phyloP scores from a whole-genome alignment of 306 rosid genomes.

The Trichosanthes truncata region DNA sequence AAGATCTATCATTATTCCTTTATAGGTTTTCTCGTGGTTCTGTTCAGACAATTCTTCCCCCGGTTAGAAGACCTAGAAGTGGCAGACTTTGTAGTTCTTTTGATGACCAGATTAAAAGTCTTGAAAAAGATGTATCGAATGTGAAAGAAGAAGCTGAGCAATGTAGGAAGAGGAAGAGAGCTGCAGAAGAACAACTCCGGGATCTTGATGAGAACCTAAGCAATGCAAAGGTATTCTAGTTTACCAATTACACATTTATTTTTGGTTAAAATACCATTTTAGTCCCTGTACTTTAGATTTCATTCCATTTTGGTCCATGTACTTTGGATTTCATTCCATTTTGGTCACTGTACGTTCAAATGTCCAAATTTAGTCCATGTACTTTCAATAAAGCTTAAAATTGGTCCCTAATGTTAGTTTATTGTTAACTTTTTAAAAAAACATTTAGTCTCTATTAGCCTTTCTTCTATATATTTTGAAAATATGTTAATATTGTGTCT shows the following conservation, averaged over 20 bases:
- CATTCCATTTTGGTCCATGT: no score
- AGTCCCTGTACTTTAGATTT: no score
- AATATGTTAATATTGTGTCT: no score
- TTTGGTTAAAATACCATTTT: no score
- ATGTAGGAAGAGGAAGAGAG: slow-evolving; percentile 40
- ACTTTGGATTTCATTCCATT: no score
- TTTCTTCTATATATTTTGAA: no score
- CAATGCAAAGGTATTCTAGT: slow-evolving; percentile 43
- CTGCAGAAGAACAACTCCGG: slow-evolving; percentile 45
- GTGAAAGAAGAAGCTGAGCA: slow-evolving; percentile 30
- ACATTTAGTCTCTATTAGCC: no score
- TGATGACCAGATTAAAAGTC: slow-evolving; percentile 40
- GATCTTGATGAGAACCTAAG: slow-evolving; percentile 27
- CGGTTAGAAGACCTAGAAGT: slow-evolving; percentile 26
- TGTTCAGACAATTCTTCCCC: slow-evolving; percentile 67
- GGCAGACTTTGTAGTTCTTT: slow-evolving; percentile 64
- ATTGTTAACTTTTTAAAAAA: no score
- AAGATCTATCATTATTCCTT: background rate
- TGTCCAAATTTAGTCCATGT: no score
- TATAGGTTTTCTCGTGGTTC: slow-evolving; percentile 72
- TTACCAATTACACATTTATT: background rate
- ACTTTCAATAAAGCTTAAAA: no score
- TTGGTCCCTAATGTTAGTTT: no score
- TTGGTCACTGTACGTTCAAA: no score
- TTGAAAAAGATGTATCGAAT: slow-evolving; percentile 24